Conservation (phyloP, 352 stramenopile species). For the Pythium plurisporium region DNA sequence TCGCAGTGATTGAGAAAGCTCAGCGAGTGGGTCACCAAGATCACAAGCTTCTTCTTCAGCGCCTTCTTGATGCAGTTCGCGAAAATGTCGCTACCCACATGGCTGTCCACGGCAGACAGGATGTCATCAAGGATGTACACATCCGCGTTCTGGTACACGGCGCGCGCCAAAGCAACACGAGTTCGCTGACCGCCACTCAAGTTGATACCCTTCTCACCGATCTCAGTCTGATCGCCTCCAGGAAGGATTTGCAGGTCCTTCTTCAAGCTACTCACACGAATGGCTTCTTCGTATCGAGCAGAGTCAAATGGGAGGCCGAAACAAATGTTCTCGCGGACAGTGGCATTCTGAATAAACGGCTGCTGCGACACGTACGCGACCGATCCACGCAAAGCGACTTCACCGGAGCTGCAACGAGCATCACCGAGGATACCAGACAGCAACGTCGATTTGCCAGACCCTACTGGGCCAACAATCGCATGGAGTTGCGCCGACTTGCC, state of each 20-base stretch:
- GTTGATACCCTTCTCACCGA: constrained; percentile 98
- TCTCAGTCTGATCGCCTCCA: constrained; percentile 94
- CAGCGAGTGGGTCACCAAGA: constrained; percentile 91
- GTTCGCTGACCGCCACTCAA: constrained; percentile 95
- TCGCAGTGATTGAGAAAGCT: constrained; percentile 74
- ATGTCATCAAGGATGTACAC: constrained; percentile 97
- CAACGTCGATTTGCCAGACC: constrained; percentile 78
- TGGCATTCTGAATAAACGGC: constrained; percentile 53
- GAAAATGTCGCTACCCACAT: constrained; percentile 95
- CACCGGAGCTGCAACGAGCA: constrained; percentile 23
- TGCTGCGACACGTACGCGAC: constrained; percentile 58
- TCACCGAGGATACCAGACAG: constrained; percentile 43
- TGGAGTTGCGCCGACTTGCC: constrained; percentile 76
- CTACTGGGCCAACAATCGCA: constrained; percentile 65
- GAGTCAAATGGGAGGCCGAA: constrained; percentile 40
- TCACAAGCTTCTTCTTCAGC: constrained; percentile 83
- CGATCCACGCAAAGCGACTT: constrained; percentile 28
- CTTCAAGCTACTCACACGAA: constrained; percentile 68
- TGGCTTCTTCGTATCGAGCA: constrained; percentile 31
- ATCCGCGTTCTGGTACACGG: constrained; percentile 92
- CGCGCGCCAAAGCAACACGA: constrained; percentile 90
- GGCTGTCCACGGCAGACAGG: constrained; percentile 94
- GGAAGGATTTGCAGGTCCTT: constrained; percentile 90
- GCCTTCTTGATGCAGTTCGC: constrained; percentile 89
- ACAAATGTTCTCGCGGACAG: constrained; percentile 44